These are phyloP conservation scores for Serendipita sp. DNA, from an alignment of 768 basidiomycete genomes.

Conservation along the genomic window DNA sequence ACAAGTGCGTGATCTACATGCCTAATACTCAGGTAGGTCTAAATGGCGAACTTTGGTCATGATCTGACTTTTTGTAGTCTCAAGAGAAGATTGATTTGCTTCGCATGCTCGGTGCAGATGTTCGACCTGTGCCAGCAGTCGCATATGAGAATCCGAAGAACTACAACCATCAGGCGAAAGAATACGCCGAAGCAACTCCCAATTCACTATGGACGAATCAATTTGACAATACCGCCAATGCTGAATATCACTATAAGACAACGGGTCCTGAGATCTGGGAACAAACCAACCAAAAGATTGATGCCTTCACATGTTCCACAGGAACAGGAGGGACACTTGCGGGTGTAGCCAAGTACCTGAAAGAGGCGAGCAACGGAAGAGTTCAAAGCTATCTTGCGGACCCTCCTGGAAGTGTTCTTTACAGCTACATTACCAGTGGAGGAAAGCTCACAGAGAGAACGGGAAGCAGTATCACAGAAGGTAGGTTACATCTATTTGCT, in stretches of 20 bases:
- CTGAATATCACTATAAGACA: slow-evolving; percentile 68
- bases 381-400: slow-evolving; percentile 91
- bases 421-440: slow-evolving; percentile 67
- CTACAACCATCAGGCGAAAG: slow-evolving; percentile 95
- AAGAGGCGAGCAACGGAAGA: slow-evolving; percentile 63
- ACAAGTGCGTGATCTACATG: slow-evolving; percentile 99
- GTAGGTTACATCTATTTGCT: slow-evolving; percentile 24
- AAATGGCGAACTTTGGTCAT: background rate
- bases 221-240: slow-evolving; percentile 92
- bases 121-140: slow-evolving; percentile 90
- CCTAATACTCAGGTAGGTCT: slow-evolving; percentile 73
- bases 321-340: slow-evolving; percentile 95
- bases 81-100: slow-evolving; percentile 98
- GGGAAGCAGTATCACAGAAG: slow-evolving; percentile 89
- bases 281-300: slow-evolving; percentile 61
- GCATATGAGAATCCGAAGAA: slow-evolving; percentile 89
- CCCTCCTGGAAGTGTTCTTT: slow-evolving; percentile 87
- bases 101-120: slow-evolving; percentile 94
- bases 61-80: slow-evolving; percentile 33
- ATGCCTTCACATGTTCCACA: slow-evolving; percentile 88
- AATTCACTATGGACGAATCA: slow-evolving; percentile 97
- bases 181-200: slow-evolving; percentile 50
- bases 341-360: slow-evolving; percentile 69
- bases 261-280: slow-evolving; percentile 97
- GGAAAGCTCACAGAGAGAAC: slow-evolving; percentile 57